Conservation (phyloP, 768 basidiomycete genomes). For the Lactifluus pinguis region DNA sequence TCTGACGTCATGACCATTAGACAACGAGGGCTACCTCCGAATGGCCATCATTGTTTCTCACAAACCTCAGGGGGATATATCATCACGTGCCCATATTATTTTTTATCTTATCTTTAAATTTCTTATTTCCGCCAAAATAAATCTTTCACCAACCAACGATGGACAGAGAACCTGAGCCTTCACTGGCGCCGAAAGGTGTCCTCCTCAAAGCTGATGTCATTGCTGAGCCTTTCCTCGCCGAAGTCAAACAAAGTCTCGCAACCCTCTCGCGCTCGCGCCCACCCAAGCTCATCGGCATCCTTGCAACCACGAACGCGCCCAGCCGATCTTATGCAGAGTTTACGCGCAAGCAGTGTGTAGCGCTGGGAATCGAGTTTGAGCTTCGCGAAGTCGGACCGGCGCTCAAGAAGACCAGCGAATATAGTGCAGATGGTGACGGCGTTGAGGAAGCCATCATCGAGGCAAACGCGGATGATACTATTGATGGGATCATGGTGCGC, state of each 20-base stretch:
- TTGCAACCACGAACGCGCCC: constrained; percentile 75
- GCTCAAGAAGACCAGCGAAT: constrained; percentile 18
- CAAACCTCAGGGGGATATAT: neutral
- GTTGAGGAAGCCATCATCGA: constrained; percentile 95
- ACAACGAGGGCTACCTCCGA: constrained; percentile 56
- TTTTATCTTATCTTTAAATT: neutral
- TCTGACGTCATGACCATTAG: constrained; percentile 90
- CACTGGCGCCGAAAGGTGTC: constrained; percentile 50
- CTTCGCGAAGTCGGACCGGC: constrained; percentile 61
- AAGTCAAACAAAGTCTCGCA: constrained; percentile 45
- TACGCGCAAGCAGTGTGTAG: constrained; percentile 83
- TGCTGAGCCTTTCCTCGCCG: constrained; percentile 59
- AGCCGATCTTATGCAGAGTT: constrained; percentile 84
- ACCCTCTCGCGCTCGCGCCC: constrained; percentile 25
- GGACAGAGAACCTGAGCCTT: neutral
- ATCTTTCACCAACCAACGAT: neutral
- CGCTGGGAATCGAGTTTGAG: constrained; percentile 80
- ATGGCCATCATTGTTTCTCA: neutral
- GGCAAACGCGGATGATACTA: constrained; percentile 77
- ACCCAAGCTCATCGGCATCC: constrained; percentile 84
- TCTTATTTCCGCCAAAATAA: too few relatives aligned
- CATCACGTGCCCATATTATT: neutral
- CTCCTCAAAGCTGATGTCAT: constrained; percentile 74
- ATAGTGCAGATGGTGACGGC: constrained; percentile 58
- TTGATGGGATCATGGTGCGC: constrained; percentile 93